phyloP scores from a whole-genome alignment of 257 asterid species.

The Solanum dulcamara region DNA sequence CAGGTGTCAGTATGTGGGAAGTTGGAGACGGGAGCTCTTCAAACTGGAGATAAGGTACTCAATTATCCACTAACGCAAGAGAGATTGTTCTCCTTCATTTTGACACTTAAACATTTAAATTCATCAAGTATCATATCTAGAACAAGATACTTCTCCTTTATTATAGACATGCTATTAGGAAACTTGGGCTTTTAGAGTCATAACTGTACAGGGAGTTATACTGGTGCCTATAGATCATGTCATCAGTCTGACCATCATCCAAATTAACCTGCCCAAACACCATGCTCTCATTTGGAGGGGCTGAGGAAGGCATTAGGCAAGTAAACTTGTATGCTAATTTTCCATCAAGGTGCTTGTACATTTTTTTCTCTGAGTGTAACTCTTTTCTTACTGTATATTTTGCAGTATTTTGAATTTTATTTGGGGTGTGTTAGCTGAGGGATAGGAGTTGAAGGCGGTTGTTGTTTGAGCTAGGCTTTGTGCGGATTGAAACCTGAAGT shows the following conservation, averaged over 20 bases:
- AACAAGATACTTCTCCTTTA: background rate
- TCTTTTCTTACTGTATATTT: background rate
- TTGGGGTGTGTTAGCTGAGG: background rate
- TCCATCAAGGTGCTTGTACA: background rate
- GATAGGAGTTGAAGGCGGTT: background rate
- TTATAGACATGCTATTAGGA: background rate
- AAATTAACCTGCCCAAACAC: background rate
- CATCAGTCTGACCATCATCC: background rate
- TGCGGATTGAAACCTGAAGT: background rate
- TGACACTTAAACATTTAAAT: background rate
- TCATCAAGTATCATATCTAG: background rate
- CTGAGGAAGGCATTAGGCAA: background rate
- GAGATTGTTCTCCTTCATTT: background rate
- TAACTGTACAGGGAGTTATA: background rate
- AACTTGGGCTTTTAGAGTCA: background rate
- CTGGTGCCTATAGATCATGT: background rate
- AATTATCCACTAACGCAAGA: background rate
- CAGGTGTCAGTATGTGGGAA: constrained; percentile 72
- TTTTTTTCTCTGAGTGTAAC: background rate
- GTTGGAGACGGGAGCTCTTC: constrained; percentile 80
- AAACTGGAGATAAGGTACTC: constrained; percentile 65
- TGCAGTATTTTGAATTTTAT: background rate
- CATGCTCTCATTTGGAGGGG: background rate
- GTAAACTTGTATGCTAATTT: background rate
- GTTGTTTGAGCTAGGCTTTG: background rate